These are phyloP conservation scores for Paraphaeosphaeria sporulosa DNA, from an alignment of 2,329 filamentous ascomycete species.

Conservation along the genomic window DNA sequence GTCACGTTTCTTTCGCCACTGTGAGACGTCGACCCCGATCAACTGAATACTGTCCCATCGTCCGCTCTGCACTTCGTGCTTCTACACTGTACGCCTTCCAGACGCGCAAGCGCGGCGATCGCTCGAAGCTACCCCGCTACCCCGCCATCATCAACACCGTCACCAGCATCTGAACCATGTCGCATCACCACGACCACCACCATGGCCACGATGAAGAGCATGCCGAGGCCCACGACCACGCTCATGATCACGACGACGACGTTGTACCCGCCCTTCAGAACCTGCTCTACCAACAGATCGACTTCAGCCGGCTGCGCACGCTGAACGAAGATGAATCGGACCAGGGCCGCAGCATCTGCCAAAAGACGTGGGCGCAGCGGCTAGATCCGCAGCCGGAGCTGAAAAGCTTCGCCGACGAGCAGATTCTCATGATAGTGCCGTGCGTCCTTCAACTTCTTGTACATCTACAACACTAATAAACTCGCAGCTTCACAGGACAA, in stretches of 20 bases:
- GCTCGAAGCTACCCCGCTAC: slow-evolving; percentile 41
- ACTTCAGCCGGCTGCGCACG: slow-evolving; percentile 84
- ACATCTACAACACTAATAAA: neutral
- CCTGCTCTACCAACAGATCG: slow-evolving; percentile 89
- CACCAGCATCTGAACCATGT: slow-evolving; percentile 30
- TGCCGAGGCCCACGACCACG: slow-evolving; percentile 64
- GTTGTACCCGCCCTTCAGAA: slow-evolving; percentile 89
- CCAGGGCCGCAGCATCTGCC: slow-evolving; percentile 76
- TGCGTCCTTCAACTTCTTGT: slow-evolving; percentile 56
- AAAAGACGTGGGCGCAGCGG: slow-evolving; percentile 91
- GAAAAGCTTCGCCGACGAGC: slow-evolving; percentile 86
- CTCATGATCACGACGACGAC: slow-evolving; percentile 90
- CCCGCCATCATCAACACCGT: slow-evolving; percentile 25
- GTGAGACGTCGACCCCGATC: neutral
- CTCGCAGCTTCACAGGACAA: slow-evolving; percentile 84
- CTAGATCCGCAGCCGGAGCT: slow-evolving; percentile 76
- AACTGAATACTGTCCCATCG: neutral
- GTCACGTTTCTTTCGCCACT: slow-evolving; percentile 4
- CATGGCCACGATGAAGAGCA: slow-evolving; percentile 58
- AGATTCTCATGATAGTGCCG: slow-evolving; percentile 92
- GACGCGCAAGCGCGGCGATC: neutral
- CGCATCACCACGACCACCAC: slow-evolving; percentile 37
- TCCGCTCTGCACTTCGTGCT: neutral
- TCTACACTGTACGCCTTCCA: neutral
- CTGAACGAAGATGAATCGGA: slow-evolving; percentile 79